phyloP scores from a whole-genome alignment of 2,329 filamentous ascomycete genomes.

The Penicillium janthinellum region DNA sequence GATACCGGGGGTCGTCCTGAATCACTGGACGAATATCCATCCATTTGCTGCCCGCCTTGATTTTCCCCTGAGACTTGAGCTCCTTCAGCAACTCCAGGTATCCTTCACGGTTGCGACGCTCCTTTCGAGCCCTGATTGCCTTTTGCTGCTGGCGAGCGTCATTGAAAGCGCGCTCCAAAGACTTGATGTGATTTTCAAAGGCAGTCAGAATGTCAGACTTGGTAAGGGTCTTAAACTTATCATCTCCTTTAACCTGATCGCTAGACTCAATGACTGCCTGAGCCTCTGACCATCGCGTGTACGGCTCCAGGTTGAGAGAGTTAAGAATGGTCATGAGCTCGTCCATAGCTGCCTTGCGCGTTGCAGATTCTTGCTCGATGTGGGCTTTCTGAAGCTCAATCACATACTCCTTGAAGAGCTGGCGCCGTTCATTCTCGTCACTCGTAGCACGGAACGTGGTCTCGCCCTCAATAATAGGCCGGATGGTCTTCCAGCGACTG shows the following conservation, averaged over 20 bases:
- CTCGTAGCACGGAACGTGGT: conserved; percentile 91
- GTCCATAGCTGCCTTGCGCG: conserved; percentile 79
- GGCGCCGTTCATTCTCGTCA: conserved; percentile 81
- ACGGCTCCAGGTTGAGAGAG: conserved; percentile 81
- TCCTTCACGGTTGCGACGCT: conserved; percentile 82
- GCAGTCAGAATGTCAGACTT: conserved; percentile 88
- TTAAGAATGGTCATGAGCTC: conserved; percentile 77
- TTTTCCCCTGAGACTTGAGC: conserved; percentile 72
- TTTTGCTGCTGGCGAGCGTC: conserved; percentile 87
- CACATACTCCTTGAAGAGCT: conserved; percentile 93
- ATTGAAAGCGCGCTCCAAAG: conserved; percentile 87
- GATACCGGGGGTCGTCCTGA: conserved; percentile 79
- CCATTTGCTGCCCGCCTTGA: conserved; percentile 92
- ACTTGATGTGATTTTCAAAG: conserved; percentile 94
- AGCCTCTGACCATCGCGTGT: conserved; percentile 91
- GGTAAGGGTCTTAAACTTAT: conserved; percentile 81
- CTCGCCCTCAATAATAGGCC: conserved; percentile 91
- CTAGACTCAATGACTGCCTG: conserved; percentile 78
- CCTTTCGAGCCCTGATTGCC: conserved; percentile 72
- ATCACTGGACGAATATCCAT: conserved; percentile 74
- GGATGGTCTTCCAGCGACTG: conserved; percentile 94
- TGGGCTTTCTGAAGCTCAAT: conserved; percentile 79
- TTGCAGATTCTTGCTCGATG: conserved; percentile 70
- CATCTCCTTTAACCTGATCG: conserved; percentile 74
- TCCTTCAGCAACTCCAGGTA: conserved; percentile 76